Evolutionary conservation across 495 filamentous ascomycete species (phyloP), one percentile per base, ranked within the genome.

Genomic region (Xylaria grammica): DNA sequence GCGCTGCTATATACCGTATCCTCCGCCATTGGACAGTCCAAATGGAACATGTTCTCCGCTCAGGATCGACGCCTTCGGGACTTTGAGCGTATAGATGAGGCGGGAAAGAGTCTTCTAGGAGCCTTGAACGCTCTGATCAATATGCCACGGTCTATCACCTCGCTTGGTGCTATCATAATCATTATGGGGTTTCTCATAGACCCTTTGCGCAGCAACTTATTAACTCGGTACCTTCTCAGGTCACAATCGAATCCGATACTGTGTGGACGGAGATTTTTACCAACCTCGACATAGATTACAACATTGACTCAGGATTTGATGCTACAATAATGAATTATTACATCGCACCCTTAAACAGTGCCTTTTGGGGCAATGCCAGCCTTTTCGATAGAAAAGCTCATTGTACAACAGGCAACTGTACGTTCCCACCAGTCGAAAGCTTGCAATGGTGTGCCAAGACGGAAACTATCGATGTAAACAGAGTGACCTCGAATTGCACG

Each of bases 401-500:
- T 24, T 52, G 49, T 27, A 10, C 49, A 24, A 52, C 49, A 4
- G 49, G 49, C 13, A 52, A 52, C 22, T 52, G 49, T 30, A 52
- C 49, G 24, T 52, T 26, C 13, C 49, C 24, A 26, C 22, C 49
- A 10, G 24, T 52, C 10, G 49, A 52, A 10, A 27, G 24, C 9
- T 30, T 52, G 24, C 24, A 30, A 26, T 52, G 49, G 49, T 52
- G 49, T 30, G 24, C 30, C 24, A 26, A 52, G 49, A 52, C 49
- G 22, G 30, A 26, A 17, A 52, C 49, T 4, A 30, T 52, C 30
- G 49, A 52, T 24, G 24, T 52, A 30, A 52, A 30, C 49, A 52
- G 49, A 26, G 49, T 52, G 22, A 24, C 20, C 30, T 26, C 30
- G 49, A 30, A 52, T 52, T 52, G 49, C 49, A 52, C 34, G 34